phyloP scores from a whole-genome alignment of 2,329 filamentous ascomycete species.

The Cyanodermella asteris region DNA sequence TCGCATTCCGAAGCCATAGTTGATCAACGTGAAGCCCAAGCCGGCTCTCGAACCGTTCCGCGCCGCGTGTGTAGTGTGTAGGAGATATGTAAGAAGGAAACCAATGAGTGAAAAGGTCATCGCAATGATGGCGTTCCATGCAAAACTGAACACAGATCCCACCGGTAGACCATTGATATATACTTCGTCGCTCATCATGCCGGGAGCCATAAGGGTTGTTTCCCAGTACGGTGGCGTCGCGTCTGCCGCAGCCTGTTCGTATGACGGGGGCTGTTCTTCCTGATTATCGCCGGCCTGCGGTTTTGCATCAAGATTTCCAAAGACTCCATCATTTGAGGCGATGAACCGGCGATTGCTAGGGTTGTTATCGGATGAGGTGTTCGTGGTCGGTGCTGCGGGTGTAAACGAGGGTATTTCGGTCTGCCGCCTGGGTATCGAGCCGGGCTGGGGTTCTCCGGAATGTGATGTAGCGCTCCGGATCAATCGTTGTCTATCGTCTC shows the following conservation, averaged over 20 bases:
- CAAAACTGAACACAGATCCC: conserved; percentile 64
- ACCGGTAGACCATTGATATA: conserved; percentile 93
- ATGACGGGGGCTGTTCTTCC: conserved; percentile 90
- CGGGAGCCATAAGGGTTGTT: conserved; percentile 87
- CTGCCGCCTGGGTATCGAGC: conserved; percentile 10
- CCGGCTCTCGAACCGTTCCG: conserved; percentile 93
- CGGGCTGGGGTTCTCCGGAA: conserved; percentile 17
- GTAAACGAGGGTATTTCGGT: conserved; percentile 3
- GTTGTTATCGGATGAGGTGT: too few species aligned
- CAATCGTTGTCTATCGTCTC: conserved; percentile 66
- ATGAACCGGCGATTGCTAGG: too few species aligned
- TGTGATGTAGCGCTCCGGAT: conserved; percentile 42
- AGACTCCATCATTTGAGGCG: conserved; percentile 79
- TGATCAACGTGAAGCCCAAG: conserved; percentile 81
- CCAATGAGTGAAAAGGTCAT: conserved; percentile 95
- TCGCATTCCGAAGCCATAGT: conserved; percentile 95
- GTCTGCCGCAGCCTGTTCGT: conserved; percentile 94
- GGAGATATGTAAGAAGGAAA: conserved; percentile 90
- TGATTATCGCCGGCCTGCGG: conserved; percentile 61
- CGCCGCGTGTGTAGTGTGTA: conserved; percentile 92
- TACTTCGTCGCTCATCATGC: conserved; percentile 79
- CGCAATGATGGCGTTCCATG: conserved; percentile 91
- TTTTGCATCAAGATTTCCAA: conserved; percentile 83
- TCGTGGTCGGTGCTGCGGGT: neutral
- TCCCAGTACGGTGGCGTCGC: conserved; percentile 97